Base-by-base conservation (phyloP, 257 asterid genomes). In the Jacaranda mimosifolia region DNA sequence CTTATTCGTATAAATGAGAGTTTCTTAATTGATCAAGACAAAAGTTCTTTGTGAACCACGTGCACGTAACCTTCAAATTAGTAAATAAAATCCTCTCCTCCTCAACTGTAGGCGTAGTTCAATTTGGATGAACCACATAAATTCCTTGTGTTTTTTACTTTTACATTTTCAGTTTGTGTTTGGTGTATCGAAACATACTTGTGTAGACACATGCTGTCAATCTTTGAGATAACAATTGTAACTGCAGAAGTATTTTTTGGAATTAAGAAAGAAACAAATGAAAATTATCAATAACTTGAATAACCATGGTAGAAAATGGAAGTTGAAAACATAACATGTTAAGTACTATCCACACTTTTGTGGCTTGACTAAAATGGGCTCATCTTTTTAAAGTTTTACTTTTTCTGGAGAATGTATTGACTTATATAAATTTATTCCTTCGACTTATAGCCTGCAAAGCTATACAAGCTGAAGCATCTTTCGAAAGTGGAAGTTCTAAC, bases 401-500 rank as follows among this genome's bases (percentile, higher is more conserved):
- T 43, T 63, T 53, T 59, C 46, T 35, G 51, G 32, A 45, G 63
- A 49, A 74, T 35, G 21, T 62, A 70, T 86, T 82, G 81, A 62
- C 85, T 81, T 21, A 80, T 39, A 79, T 18, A 51, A 53, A 58
- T 42, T 46, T 72, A 35, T 80, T 77, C 63, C 48, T 71, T 84
- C 48, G 17, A 56, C 38, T 18, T 86, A 74, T 86, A 96, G 99
- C 99, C 96, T 70, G 98, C 99, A 21, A 96, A 96, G 73, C 77
- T 96, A 58, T 96, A 96, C 90, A 91, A 96, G 87, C 87, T 96
- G 87, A 91, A 91, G 90, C 99, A 93, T 87, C 93, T 96, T 76
- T 85, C 96, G 1, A 96, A 96, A 86, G 97, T 93, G 83, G 99
- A 96, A 85, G 97, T 96, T 63, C 91, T 82, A 57, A 88, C 97